Conservation (phyloP, 2,329 filamentous ascomycete genomes). For the Fusarium sp. region DNA sequence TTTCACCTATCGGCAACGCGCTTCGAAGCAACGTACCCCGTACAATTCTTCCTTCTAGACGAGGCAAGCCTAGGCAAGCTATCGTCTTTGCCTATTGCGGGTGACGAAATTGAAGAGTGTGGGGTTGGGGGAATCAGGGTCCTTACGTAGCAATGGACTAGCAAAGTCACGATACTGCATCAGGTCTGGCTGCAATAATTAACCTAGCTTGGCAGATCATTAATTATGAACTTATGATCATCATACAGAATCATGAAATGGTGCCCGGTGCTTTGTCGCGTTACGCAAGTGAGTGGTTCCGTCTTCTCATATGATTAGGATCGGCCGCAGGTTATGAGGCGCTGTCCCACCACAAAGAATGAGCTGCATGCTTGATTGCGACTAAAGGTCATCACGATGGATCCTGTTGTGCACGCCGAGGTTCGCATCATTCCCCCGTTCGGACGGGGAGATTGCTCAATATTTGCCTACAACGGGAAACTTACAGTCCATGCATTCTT, state of each 20-base stretch:
- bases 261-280: not conserved
- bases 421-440: not conserved
- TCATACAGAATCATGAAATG: not conserved
- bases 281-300: not conserved
- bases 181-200: slow-evolving; percentile 1
- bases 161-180: slow-evolving; percentile 25
- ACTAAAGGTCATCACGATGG: not conserved
- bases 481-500: not conserved
- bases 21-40: not conserved
- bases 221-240: slow-evolving; percentile 19
- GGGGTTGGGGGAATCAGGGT: slow-evolving; percentile 36
- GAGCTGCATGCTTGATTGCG: not conserved
- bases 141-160: slow-evolving; percentile 15
- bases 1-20: slow-evolving; percentile 11
- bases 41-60: slow-evolving; percentile 4
- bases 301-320: slow-evolving; percentile 27
- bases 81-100: slow-evolving; percentile 2
- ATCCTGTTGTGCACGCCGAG: slow-evolving; percentile 7
- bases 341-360: not conserved
- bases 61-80: slow-evolving; percentile 25
- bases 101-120: slow-evolving; percentile 19
- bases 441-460: not conserved
- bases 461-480: not conserved
- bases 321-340: slow-evolving; percentile 17
- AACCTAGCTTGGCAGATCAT: slow-evolving; percentile 15